phyloP scores from a whole-genome alignment of 306 rosid genomes.

The Trifolium fragiferum region DNA sequence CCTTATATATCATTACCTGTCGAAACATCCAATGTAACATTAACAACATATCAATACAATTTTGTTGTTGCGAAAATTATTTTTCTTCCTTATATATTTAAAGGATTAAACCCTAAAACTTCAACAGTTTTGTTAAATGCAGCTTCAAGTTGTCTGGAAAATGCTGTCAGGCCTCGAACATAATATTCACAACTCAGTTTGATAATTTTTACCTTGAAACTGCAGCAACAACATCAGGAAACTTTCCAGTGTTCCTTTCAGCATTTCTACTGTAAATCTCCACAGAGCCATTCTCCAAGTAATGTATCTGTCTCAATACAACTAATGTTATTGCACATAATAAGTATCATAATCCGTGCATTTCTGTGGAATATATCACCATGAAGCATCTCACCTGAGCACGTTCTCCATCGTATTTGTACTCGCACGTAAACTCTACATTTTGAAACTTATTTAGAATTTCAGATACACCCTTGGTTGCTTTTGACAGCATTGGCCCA shows the following conservation, averaged over 20 bases:
- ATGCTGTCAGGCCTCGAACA: slow-evolving; percentile 10
- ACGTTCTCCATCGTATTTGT: slow-evolving; percentile 96
- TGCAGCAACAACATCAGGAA: slow-evolving; percentile 80
- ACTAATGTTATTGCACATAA: slow-evolving; percentile 37
- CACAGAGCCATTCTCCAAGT: slow-evolving; percentile 79
- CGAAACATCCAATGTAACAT: neutral
- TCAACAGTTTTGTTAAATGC: neutral
- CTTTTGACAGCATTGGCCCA: slow-evolving; percentile 94
- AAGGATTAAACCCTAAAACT: neutral
- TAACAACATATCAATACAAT: neutral
- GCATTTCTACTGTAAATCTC: slow-evolving; percentile 96
- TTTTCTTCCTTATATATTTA: neutral
- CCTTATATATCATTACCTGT: neutral
- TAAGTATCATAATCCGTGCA: slow-evolving; percentile 24
- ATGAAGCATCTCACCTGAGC: slow-evolving; percentile 79
- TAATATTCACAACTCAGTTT: neutral
- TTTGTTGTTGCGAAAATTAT: neutral
- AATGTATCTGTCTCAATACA: slow-evolving; percentile 73
- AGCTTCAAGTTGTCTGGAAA: neutral
- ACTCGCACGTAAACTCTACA: slow-evolving; percentile 88
- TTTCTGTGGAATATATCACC: slow-evolving; percentile 26
- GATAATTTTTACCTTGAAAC: slow-evolving; percentile 65
- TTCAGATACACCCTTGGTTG: slow-evolving; percentile 84
- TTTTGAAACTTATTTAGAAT: slow-evolving; percentile 78
- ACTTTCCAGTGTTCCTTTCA: slow-evolving; percentile 89